These are phyloP conservation scores for Ramaria sp. DNA, from an alignment of 768 basidiomycete genomes.

Conservation along the genomic window DNA sequence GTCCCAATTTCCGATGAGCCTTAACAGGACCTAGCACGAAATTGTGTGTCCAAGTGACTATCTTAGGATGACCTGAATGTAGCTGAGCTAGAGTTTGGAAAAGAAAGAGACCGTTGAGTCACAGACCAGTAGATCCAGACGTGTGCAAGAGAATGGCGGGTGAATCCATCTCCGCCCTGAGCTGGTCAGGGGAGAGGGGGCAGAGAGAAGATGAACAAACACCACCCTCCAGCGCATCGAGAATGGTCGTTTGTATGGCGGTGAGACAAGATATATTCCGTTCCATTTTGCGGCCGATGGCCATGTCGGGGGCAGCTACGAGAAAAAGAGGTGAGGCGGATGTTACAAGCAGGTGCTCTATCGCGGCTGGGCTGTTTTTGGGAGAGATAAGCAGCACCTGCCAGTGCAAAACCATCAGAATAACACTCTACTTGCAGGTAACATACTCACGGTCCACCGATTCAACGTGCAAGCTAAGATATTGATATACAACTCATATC, in stretches of 20 bases:
- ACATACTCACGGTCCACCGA: constrained; percentile 1
- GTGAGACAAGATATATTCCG: not conserved
- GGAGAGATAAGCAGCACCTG: constrained; percentile 1
- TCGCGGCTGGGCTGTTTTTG: not conserved
- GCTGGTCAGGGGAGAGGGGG: not conserved
- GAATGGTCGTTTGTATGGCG: not conserved
- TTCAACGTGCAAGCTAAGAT: not conserved
- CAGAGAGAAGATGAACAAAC: not conserved
- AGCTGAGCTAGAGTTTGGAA: too few relatives aligned
- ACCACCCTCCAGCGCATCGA: not conserved
- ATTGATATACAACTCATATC: not conserved
- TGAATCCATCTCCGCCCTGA: not conserved
- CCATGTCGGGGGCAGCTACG: not conserved
- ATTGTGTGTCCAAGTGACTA: not conserved
- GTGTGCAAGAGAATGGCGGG: not conserved
- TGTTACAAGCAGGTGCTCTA: not conserved
- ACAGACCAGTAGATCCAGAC: not conserved
- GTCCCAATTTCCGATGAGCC: too few relatives aligned
- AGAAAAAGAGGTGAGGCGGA: not conserved
- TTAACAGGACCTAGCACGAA: too few relatives aligned
- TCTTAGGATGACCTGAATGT: not conserved
- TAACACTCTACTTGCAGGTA: too few relatives aligned
- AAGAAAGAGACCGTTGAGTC: not conserved
- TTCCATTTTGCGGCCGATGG: not conserved
- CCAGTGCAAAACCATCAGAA: not conserved